Evolutionary conservation across 2,329 filamentous ascomycete genomes (phyloP), one percentile per base, ranked within the genome.

Genomic region (Rutstroemia sp.): DNA sequence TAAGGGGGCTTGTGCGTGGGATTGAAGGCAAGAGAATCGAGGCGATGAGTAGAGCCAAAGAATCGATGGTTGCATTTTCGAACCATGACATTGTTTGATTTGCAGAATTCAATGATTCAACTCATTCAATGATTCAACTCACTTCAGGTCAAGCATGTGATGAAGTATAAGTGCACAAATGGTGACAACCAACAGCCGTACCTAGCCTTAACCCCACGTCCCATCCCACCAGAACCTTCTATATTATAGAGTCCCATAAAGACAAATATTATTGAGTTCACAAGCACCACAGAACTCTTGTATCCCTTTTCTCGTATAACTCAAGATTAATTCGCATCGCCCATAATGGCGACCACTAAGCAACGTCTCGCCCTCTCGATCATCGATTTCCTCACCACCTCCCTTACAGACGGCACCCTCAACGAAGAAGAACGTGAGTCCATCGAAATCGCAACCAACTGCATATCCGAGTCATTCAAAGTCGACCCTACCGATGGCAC

Each of bases 341-440:
- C 30, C 53, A 62, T 55, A n/a, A 67, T 69, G 67, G 66, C 67
- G 42, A 70, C 67, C 39, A 70, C 67, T 19, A 70, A 71, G 56
- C 83, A 99, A 82, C 90, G 92, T 76, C 87, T 99, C 62, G 94
- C 94, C 73, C 89, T 99, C 71, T 90, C 94, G 67, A 92, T 99
- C 73, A 90, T 95, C 78, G 90, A 97, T 76, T 99, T 96, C 78
- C 87, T 99, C 60, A 82, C 82, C 66, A 85, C 83, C 58, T 95
- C 91, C 47, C 77, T 90, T 65, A 87, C 84, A 61, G 94, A 99
- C 72, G 94, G 94, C 68, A 95, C 91, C 46, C 82, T 99, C 58
- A 81, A 86, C 54, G 77, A 87, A 66, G 94, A 97, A 67, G 92
- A 99, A 73, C 83, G 86, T 65, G 94, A 99, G 70, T 92, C 87